Base-by-base conservation (phyloP, 1,284 basidiomycete species). In the Ganoderma multipileum region DNA sequence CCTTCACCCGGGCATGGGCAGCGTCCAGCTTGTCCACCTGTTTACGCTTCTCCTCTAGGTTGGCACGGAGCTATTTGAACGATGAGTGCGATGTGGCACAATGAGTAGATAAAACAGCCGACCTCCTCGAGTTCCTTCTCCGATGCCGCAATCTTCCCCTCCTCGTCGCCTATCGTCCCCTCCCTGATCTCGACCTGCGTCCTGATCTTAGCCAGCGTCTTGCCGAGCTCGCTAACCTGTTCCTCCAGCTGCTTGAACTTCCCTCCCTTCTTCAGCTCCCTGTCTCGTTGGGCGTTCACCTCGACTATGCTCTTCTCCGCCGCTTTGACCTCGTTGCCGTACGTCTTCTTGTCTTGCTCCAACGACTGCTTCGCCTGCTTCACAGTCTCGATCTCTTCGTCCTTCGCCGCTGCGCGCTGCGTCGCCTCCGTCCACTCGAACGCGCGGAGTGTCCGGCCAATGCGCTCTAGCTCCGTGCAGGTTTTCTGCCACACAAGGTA, bases 401-500 rank as follows among this genome's bases (percentile, higher is more conserved):
- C 82, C 72, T 87, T 88, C 59, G 79, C 76, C 61, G 80, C 78
- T 0, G 87, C 84, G 23, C 84, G 83, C 63, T 83, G 76, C 28
- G 84, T 81, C 14, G 82, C 84, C 26, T 90, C 85, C 2, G 86
- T 86, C 95, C 96, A 99, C 73, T 99, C 96, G 84, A 90, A 95
- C 0, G 98, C 98, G 30, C 93, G 89, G 70, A 98, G 84, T 20
- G 95, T 86, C 12, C 95, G 89, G 0, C 89, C 93, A 20, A 97
- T 88, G n/a, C 91, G 90, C 80, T 99, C 97, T 44, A 99, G 88
- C 78, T 99, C 96, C 0, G 91, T 87, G 59, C 90, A 89, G 0
- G 93, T 89, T 80, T 98, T 98, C 80, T 98, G 97, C 79, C 92
- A 99, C 72, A 94, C 91, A 47, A 99, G 86, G 78, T 91, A 99